Evolutionary conservation across 139 green algal species (phyloP).

Genomic region (Coccomyxa sp.): DNA sequence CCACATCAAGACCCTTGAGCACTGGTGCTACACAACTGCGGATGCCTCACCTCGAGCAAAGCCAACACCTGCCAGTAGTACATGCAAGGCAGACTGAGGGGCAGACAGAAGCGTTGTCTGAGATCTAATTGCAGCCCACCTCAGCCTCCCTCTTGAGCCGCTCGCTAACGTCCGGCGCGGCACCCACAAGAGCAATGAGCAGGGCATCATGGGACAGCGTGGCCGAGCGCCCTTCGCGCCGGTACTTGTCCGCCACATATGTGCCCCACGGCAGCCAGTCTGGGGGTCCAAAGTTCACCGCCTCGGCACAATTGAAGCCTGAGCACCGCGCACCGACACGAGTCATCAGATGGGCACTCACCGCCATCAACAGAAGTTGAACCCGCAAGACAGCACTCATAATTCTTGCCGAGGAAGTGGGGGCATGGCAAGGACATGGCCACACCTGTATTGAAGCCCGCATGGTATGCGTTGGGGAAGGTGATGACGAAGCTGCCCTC

Average conservation of each 20-base stretch:
- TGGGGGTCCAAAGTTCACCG: slow-evolving; percentile 86
- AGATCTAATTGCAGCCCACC: neutral
- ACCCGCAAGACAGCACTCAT: no score
- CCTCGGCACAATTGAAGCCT: slow-evolving; percentile 77
- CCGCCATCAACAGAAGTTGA: neutral
- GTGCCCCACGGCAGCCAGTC: slow-evolving; percentile 83
- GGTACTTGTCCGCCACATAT: slow-evolving; percentile 59
- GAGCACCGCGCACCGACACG: neutral
- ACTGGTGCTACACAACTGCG: neutral
- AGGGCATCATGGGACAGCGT: slow-evolving; percentile 68
- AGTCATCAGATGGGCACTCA: neutral
- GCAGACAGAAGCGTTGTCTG: no score
- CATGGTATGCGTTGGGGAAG: slow-evolving; percentile 85
- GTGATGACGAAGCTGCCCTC: slow-evolving; percentile 85
- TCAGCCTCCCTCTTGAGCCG: neutral
- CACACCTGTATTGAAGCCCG: slow-evolving; percentile 75
- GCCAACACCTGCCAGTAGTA: no score
- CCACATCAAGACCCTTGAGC: neutral
- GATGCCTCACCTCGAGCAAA: no score
- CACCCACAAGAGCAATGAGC: slow-evolving; percentile 48
- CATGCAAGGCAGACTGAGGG: no score
- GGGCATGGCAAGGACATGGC: no score
- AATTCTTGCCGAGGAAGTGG: neutral
- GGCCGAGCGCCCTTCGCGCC: slow-evolving; percentile 33
- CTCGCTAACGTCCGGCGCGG: neutral